Evolutionary conservation across 2,329 filamentous ascomycete genomes (phyloP).

Genomic region (Chaetomium sp.): DNA sequence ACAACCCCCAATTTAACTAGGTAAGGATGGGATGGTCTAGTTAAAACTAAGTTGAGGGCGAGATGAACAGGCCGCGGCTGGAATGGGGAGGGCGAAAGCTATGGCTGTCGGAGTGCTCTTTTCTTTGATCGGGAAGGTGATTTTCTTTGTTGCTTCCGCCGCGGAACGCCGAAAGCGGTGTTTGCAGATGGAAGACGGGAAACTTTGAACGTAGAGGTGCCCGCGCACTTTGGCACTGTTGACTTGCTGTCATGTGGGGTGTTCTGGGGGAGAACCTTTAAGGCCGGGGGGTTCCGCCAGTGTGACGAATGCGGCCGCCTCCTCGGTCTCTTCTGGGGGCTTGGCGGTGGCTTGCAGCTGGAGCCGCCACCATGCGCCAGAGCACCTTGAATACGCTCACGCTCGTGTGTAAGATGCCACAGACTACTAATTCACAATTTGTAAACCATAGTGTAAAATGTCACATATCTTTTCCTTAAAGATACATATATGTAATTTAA

Average conservation of each 20-base stretch:
- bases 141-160: background rate
- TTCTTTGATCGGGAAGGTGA: background rate
- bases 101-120: background rate
- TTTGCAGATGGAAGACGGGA: background rate
- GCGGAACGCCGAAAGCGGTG: background rate
- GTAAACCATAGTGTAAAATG: too few relatives aligned
- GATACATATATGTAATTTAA: too few relatives aligned
- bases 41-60: too few relatives aligned
- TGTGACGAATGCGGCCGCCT: slow-evolving; percentile 6
- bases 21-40: too few relatives aligned
- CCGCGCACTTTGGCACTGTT: background rate
- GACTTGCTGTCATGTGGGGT: slow-evolving; percentile 6
- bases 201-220: background rate
- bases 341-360: slow-evolving; percentile 7
- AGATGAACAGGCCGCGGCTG: too few relatives aligned
- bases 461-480: too few relatives aligned
- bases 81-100: too few relatives aligned
- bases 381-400: too few relatives aligned
- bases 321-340: background rate
- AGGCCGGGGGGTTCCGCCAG: background rate
- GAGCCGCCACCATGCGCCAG: too few relatives aligned
- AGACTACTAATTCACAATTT: too few relatives aligned
- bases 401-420: too few relatives aligned
- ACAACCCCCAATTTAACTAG: too few relatives aligned
- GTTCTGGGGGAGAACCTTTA: slow-evolving; percentile 1